Percentiles rank a stretch among this genome's conserved stretches.
These are phyloP conservation scores for Warburgia ugandensis DNA, from an alignment of 164 flowering plant species.

Conservation along the genomic window DNA sequence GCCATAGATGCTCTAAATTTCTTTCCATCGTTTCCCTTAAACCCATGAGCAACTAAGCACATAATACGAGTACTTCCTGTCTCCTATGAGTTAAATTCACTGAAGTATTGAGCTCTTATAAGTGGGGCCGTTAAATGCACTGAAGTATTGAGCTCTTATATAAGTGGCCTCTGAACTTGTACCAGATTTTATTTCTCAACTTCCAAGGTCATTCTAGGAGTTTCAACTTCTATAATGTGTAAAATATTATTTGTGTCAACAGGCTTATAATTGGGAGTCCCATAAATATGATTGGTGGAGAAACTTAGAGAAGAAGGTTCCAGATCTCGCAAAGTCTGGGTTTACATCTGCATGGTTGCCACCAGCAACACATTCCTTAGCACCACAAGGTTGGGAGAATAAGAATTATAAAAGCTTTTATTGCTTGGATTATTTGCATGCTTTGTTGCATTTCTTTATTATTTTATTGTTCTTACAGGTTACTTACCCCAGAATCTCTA, in stretches of 20 bases:
- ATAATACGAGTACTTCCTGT: too few species aligned
- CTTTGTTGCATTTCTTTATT: neutral
- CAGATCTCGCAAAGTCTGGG: constrained; percentile 79
- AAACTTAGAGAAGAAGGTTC: constrained; percentile 62
- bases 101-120: neutral
- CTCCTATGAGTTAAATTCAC: too few species aligned
- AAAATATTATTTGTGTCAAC: constrained; percentile 9
- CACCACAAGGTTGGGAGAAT: constrained; percentile 62
- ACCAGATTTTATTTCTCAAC: neutral
- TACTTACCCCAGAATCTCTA: constrained; percentile 90
- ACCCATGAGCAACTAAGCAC: too few species aligned
- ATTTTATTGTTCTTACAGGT: constrained; percentile 32
- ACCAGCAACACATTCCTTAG: constrained; percentile 65
- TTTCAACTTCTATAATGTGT: neutral
- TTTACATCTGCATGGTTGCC: constrained; percentile 94
- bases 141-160: neutral
- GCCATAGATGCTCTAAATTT: too few species aligned
- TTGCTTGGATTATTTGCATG: constrained; percentile 5
- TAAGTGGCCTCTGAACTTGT: neutral
- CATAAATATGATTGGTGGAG: constrained; percentile 91
- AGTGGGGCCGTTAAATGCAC: neutral
- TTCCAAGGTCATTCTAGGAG: neutral
- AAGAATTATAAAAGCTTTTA: neutral
- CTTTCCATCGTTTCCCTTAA: too few species aligned
- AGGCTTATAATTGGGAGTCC: constrained; percentile 98